Evolutionary conservation across 345 rosid genomes (phyloP).

Genomic region (Aethionema arabicum): DNA sequence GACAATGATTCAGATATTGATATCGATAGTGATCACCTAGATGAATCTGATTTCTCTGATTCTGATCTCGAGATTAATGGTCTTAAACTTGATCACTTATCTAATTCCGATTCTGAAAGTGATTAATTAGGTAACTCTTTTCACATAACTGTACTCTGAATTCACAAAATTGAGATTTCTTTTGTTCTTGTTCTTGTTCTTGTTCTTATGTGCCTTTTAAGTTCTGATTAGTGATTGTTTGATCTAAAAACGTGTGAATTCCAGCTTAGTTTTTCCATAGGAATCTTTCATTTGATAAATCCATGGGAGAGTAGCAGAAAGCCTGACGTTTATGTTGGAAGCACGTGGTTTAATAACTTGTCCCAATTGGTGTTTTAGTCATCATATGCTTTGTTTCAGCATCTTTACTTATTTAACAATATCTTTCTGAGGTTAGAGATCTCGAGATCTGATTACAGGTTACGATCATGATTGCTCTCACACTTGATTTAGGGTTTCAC

Average conservation of each 20-base stretch:
- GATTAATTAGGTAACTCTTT: conserved; percentile 29
- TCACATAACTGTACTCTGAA: background rate
- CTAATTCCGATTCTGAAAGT: conserved; percentile 25
- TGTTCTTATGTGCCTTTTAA: conserved; percentile 1
- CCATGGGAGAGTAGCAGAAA: conserved; percentile 26
- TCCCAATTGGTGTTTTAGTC: conserved; percentile 24
- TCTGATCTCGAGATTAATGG: conserved; percentile 21
- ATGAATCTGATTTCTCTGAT: conserved; percentile 20
- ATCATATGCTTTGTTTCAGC: conserved; percentile 20
- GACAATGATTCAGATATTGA: conserved; percentile 24
- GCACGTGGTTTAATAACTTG: conserved; percentile 33
- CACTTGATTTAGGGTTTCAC: no score
- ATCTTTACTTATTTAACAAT: background rate
- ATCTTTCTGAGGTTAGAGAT: conserved; percentile 11
- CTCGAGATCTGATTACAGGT: conserved; percentile 17
- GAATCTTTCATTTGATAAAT: conserved; percentile 8
- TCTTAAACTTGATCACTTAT: background rate
- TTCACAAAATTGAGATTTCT: background rate
- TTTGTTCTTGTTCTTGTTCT: background rate
- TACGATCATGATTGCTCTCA: no score
- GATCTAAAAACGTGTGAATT: conserved; percentile 16
- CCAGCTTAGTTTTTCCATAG: background rate
- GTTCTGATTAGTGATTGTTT: conserved; percentile 2
- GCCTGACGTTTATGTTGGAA: conserved; percentile 26
- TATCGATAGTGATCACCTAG: background rate